phyloP scores from a whole-genome alignment of 352 stramenopile genomes.

The Elongisporangium senticosum region DNA sequence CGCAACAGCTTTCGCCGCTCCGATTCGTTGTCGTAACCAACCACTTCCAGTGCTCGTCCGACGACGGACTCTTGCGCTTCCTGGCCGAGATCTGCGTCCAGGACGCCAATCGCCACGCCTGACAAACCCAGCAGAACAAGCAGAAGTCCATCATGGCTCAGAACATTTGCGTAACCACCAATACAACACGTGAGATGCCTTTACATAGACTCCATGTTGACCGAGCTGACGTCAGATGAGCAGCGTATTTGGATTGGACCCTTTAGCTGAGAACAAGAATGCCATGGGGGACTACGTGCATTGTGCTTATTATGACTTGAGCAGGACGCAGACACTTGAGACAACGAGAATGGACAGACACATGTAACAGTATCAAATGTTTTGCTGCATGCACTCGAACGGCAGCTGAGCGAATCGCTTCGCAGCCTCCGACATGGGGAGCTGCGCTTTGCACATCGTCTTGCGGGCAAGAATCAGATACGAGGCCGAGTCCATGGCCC shows the following conservation, averaged over 20 bases:
- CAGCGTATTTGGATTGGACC: no score
- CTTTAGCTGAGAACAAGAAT: not conserved
- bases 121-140: not conserved
- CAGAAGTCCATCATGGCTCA: not conserved
- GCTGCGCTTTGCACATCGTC: not conserved
- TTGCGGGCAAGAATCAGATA: not conserved
- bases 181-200: not conserved
- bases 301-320: not conserved
- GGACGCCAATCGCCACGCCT: not conserved
- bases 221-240: not conserved
- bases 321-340: not conserved
- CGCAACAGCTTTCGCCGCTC: not conserved
- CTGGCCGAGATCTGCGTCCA: not conserved
- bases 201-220: not conserved
- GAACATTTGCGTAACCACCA: not conserved
- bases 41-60: not conserved
- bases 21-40: not conserved
- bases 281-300: not conserved
- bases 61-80: not conserved
- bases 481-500: not conserved
- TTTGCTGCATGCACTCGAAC: not conserved
- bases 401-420: not conserved
- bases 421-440: not conserved
- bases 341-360: not conserved
- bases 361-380: not conserved